Conservation (phyloP, 306 rosid genomes). For the Vicia villosa region DNA sequence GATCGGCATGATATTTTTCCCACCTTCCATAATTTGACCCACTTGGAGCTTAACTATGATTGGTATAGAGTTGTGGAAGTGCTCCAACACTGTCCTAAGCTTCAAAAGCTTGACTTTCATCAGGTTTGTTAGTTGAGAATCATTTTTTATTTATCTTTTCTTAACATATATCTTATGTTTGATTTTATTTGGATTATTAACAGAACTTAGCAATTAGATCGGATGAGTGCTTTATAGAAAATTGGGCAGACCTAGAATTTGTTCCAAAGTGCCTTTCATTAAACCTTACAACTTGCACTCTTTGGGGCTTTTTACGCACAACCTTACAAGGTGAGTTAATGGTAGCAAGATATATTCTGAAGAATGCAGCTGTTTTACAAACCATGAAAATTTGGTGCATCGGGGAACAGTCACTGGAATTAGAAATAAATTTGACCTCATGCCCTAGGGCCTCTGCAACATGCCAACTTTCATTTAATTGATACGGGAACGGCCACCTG, state of each 20-base stretch:
- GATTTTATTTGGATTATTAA: background rate
- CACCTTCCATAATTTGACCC: background rate
- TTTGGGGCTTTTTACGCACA: background rate
- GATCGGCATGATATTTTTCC: background rate
- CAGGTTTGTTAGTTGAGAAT: background rate
- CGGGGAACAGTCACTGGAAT: background rate
- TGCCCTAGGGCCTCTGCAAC: background rate
- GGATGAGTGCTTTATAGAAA: background rate
- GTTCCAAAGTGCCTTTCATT: conserved; percentile 26
- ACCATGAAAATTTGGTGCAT: background rate
- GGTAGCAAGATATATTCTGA: conserved; percentile 17
- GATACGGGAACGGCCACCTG: background rate
- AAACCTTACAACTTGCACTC: background rate
- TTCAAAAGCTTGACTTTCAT: background rate
- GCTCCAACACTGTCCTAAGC: conserved; percentile 1
- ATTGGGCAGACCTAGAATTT: background rate
- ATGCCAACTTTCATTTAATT: background rate
- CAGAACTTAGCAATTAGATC: background rate
- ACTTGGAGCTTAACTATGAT: background rate
- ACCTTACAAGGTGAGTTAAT: background rate
- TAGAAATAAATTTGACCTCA: background rate
- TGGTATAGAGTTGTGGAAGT: background rate
- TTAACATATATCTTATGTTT: background rate
- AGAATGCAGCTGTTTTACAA: conserved; percentile 17
- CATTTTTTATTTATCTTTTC: background rate